phyloP scores from a whole-genome alignment of 305 asterid genomes.

The Fraxinus sp. region DNA sequence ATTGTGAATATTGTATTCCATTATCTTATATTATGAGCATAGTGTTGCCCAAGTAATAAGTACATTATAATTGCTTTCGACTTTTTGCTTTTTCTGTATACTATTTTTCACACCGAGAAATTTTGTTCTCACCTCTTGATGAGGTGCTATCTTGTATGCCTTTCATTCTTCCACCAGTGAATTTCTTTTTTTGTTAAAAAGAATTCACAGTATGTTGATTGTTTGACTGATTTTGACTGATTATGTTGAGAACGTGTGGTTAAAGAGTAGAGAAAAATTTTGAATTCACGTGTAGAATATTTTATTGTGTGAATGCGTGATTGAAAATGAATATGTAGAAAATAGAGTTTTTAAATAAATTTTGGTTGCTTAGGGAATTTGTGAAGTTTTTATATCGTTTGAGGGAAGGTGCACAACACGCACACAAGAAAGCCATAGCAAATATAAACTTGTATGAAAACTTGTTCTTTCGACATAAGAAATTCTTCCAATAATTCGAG shows the following conservation, averaged over 20 bases:
- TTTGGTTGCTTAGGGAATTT: neutral
- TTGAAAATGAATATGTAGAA: too few species aligned
- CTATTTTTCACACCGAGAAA: neutral
- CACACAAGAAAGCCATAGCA: neutral
- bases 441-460: neutral
- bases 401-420: neutral
- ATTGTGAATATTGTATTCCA: neutral
- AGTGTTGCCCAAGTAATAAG: neutral
- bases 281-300: too few species aligned
- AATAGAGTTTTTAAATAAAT: too few species aligned
- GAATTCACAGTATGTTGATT: neutral
- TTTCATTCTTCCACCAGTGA: neutral
- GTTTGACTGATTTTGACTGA: too few species aligned
- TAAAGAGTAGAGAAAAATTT: too few species aligned
- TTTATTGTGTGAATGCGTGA: too few species aligned
- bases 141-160: neutral
- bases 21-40: neutral
- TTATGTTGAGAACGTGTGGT: neutral
- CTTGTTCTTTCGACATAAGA: neutral
- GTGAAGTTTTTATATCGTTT: neutral
- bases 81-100: neutral
- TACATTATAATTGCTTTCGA: conserved; percentile 16
- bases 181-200: neutral
- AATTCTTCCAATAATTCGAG: neutral
- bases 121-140: neutral